Conservation (phyloP, 495 filamentous ascomycete genomes). For the Trichoderma reesei region DNA sequence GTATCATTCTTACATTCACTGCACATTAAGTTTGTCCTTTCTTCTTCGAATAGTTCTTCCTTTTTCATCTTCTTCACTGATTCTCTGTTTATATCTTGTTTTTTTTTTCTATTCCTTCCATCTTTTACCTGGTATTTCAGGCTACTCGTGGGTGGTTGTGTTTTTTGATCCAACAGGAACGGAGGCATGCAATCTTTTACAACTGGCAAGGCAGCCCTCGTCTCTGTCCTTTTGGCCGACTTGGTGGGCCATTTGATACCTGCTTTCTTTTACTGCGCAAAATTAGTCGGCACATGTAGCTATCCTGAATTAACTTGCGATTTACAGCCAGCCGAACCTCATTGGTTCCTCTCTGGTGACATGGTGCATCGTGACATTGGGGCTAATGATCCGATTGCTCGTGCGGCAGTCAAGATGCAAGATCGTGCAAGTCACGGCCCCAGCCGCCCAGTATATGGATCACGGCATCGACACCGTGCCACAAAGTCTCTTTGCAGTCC, state of each 20-base stretch:
- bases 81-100: background rate
- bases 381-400: too few species aligned
- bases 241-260: background rate
- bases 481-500: background rate
- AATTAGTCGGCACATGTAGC: background rate
- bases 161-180: background rate
- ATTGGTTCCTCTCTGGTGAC: background rate
- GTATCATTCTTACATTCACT: conserved; percentile 4
- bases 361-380: background rate
- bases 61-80: background rate
- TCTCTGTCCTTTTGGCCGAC: background rate
- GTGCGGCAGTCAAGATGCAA: conserved; percentile 6
- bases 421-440: background rate
- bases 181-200: background rate
- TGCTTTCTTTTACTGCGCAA: background rate
- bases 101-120: background rate
- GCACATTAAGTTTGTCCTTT: background rate
- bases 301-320: background rate
- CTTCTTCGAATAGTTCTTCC: background rate
- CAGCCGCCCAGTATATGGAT: background rate
- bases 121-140: background rate
- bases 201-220: background rate
- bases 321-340: too few species aligned
- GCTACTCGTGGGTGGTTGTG: background rate
- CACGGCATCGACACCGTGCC: background rate